A percentile compares a stretch with the other conserved stretches of the same genome.
These are phyloP conservation scores for Quercus ilex DNA, from an alignment of 306 rosid genomes.

Conservation along the genomic window DNA sequence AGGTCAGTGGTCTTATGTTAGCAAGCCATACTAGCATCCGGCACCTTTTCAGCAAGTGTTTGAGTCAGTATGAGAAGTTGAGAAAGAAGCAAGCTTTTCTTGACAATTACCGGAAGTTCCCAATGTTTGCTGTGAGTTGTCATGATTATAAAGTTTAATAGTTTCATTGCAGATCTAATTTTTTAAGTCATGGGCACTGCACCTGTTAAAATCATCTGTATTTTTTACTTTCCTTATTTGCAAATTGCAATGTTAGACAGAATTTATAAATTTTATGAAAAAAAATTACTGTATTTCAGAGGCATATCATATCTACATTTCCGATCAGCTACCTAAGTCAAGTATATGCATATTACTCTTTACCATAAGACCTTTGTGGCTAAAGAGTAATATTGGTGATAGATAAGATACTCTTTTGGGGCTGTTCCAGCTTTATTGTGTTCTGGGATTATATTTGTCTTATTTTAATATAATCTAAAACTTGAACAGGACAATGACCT, in stretches of 20 bases:
- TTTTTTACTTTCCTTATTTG: neutral
- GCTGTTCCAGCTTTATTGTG: conserved; percentile 12
- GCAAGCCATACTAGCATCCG: conserved; percentile 98
- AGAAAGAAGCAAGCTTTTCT: conserved; percentile 98
- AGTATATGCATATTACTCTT: neutral
- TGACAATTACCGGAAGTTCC: conserved; percentile 96
- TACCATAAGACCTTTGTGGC: neutral
- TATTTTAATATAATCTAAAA: conserved; percentile 19
- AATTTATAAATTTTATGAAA: neutral
- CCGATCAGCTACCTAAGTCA: neutral
- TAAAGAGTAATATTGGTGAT: neutral
- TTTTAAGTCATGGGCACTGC: neutral
- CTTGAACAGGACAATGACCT: conserved; percentile 93
- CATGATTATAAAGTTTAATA: neutral
- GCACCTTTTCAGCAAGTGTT: conserved; percentile 93
- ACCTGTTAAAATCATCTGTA: neutral
- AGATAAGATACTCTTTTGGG: conserved; percentile 6
- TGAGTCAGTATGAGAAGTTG: conserved; percentile 92
- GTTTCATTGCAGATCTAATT: conserved; percentile 9
- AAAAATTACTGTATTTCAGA: neutral
- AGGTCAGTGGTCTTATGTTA: conserved; percentile 99
- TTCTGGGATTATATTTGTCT: conserved; percentile 18
- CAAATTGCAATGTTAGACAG: neutral
- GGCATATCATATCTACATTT: neutral
- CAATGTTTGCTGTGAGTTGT: conserved; percentile 94